phyloP scores from a whole-genome alignment of 495 filamentous ascomycete genomes.

The Barbatosphaeria neglecta region DNA sequence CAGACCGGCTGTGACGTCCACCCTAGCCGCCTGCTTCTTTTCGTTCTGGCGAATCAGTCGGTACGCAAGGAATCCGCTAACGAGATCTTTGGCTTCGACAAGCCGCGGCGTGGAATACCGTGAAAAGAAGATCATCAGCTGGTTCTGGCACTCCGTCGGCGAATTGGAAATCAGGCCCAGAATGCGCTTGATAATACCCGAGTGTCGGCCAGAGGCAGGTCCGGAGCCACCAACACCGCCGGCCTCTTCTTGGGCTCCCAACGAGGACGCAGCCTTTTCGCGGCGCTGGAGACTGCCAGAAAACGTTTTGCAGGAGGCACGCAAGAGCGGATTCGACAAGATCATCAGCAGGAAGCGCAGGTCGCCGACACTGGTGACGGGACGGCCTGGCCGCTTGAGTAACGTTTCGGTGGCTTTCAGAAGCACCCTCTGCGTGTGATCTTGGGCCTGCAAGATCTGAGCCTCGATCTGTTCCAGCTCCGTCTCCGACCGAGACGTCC shows the following conservation, averaged over 20 bases:
- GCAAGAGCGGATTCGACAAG: conserved; percentile 68
- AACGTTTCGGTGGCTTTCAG: conserved; percentile 76
- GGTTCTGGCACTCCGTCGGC: conserved; percentile 64
- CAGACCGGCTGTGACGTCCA: conserved; percentile 50
- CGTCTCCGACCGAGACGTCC: conserved; percentile 12
- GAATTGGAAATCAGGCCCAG: conserved; percentile 70
- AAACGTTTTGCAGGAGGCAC: conserved; percentile 29
- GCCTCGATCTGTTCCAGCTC: conserved; percentile 41
- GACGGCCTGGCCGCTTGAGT: conserved; percentile 71
- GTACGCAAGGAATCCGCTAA: conserved; percentile 73
- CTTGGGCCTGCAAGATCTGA: conserved; percentile 53
- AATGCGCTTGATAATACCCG: conserved; percentile 80
- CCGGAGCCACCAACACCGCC: conserved; percentile 14
- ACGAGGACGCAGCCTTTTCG: neutral
- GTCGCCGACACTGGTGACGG: conserved; percentile 57
- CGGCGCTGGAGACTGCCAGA: conserved; percentile 18
- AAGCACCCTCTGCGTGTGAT: conserved; percentile 55
- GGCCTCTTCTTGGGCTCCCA: conserved; percentile 1
- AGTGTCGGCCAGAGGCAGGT: conserved; percentile 45
- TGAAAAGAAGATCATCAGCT: conserved; percentile 78
- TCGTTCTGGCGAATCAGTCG: conserved; percentile 63
- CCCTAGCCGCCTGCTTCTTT: conserved; percentile 45
- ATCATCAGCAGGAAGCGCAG: conserved; percentile 75
- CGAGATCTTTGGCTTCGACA: conserved; percentile 59
- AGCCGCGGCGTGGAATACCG: conserved; percentile 59